Conservation (phyloP, 805 yeast genomes). For the Cephaloascus albidus region DNA sequence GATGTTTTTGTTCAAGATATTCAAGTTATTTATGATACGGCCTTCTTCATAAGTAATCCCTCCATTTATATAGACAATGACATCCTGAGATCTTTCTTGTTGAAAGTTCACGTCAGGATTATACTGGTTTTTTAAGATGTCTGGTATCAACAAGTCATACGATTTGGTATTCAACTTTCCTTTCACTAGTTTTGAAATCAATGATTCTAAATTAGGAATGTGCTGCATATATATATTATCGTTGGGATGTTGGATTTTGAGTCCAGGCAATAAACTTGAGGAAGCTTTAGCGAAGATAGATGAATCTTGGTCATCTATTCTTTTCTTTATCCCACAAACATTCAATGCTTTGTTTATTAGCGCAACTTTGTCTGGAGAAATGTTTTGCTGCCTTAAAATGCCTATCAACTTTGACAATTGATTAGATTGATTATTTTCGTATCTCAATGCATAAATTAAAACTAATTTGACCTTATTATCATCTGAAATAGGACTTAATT, state of each 20-base stretch:
- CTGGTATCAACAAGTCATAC: slow-evolving; percentile 38
- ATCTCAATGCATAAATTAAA: slow-evolving; percentile 65
- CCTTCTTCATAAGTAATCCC: slow-evolving; percentile 94
- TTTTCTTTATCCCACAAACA: slow-evolving; percentile 23
- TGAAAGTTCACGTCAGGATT: slow-evolving; percentile 5
- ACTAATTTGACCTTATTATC: slow-evolving; percentile 63
- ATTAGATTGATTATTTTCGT: slow-evolving; percentile 42
- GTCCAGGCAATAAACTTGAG: slow-evolving; percentile 19
- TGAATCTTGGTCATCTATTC: slow-evolving; percentile 26
- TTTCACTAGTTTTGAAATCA: slow-evolving; percentile 28
- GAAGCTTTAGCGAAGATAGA: slow-evolving; percentile 10
- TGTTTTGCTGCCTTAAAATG: slow-evolving; percentile 23
- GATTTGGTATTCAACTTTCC: slow-evolving; percentile 26
- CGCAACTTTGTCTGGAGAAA: slow-evolving; percentile 11
- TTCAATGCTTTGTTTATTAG: slow-evolving; percentile 2
- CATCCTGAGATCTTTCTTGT: slow-evolving; percentile 43
- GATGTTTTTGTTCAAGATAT: slow-evolving; percentile 43
- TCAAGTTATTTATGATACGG: slow-evolving; percentile 66
- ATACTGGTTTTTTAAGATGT: slow-evolving; percentile 17
- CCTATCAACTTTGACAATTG: slow-evolving; percentile 28
- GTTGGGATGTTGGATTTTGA: slow-evolving; percentile 26
- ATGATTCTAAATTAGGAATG: slow-evolving; percentile 56
- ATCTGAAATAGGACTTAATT: slow-evolving; percentile 26
- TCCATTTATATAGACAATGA: slow-evolving; percentile 70
- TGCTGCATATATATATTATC: slow-evolving; percentile 89